Percentiles rank a stretch among this genome's conserved stretches.
Evolutionary conservation across 148 eudicot species (phyloP).

Genomic region (Chenopodium quinoa): DNA sequence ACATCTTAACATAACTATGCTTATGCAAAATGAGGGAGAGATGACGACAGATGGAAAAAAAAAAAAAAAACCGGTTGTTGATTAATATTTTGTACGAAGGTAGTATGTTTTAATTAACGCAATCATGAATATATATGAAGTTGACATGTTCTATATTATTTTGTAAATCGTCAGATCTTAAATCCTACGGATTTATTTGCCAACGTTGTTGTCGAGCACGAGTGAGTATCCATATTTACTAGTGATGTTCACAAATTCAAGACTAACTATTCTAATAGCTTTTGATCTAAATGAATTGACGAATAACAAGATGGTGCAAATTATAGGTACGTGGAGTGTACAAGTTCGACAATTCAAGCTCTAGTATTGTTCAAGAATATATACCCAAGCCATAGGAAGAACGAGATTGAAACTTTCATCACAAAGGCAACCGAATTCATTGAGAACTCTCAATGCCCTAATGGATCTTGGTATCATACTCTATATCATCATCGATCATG

Average conservation of each 20-base stretch:
- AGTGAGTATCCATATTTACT: constrained; percentile 23
- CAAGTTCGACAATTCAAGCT: constrained; percentile 42
- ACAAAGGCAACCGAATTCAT: constrained; percentile 29
- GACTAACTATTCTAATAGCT: not conserved
- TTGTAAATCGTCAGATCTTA: constrained; percentile 29
- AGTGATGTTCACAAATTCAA: not conserved
- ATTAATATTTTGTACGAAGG: too few species aligned
- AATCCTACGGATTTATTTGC: constrained; percentile 55
- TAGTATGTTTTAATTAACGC: too few species aligned
- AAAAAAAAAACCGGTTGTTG: too few species aligned
- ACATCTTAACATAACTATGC: too few species aligned
- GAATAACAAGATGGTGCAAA: not conserved
- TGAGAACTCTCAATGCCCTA: constrained; percentile 31
- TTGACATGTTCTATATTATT: not conserved
- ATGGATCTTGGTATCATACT: constrained; percentile 37
- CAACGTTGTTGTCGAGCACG: constrained; percentile 48
- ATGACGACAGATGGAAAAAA: too few species aligned
- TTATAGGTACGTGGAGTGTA: constrained; percentile 36
- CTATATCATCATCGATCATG: too few species aligned
- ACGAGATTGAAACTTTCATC: constrained; percentile 41
- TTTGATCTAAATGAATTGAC: too few species aligned
- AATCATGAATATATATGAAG: too few species aligned
- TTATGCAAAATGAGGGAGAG: too few species aligned
- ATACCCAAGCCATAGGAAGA: constrained; percentile 36
- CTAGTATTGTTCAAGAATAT: constrained; percentile 41